Conservation (phyloP, 257 asterid species). For the Asclepias syriaca region DNA sequence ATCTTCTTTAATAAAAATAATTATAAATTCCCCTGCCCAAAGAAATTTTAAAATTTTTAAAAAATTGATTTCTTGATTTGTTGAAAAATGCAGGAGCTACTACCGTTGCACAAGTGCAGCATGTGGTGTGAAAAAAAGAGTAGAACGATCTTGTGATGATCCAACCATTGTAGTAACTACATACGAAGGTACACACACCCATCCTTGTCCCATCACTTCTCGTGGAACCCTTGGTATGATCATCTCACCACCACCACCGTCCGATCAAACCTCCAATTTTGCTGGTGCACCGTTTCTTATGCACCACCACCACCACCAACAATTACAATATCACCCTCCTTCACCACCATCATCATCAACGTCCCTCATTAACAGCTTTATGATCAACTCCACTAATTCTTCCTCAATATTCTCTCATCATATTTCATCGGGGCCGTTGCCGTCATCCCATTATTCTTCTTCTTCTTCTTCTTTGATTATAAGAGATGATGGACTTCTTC, state of each 20-base stretch:
- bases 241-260: background rate
- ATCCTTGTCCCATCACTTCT: slow-evolving; percentile 49
- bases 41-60: too few species aligned
- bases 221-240: slow-evolving; percentile 45
- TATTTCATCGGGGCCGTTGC: too few species aligned
- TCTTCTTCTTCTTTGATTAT: slow-evolving; percentile 24
- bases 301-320: too few species aligned
- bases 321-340: background rate
- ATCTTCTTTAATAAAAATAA: background rate
- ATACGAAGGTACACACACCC: slow-evolving; percentile 83
- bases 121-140: slow-evolving; percentile 90
- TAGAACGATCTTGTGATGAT: slow-evolving; percentile 77
- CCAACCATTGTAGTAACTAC: slow-evolving; percentile 77
- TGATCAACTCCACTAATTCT: too few species aligned
- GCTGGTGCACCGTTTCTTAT: slow-evolving; percentile 14
- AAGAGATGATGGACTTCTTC: slow-evolving; percentile 75
- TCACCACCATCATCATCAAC: too few species aligned
- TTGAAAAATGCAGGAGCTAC: slow-evolving; percentile 56
- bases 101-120: slow-evolving; percentile 81
- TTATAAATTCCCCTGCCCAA: too few species aligned
- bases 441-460: slow-evolving; percentile 17
- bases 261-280: too few species aligned
- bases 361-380: too few species aligned
- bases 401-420: too few species aligned
- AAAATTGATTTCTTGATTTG: too few species aligned